Evolutionary conservation across 2,329 filamentous ascomycete genomes (phyloP), one percentile per base, ranked within the genome.

Genomic region (Fusarium sterilihyphosum): DNA sequence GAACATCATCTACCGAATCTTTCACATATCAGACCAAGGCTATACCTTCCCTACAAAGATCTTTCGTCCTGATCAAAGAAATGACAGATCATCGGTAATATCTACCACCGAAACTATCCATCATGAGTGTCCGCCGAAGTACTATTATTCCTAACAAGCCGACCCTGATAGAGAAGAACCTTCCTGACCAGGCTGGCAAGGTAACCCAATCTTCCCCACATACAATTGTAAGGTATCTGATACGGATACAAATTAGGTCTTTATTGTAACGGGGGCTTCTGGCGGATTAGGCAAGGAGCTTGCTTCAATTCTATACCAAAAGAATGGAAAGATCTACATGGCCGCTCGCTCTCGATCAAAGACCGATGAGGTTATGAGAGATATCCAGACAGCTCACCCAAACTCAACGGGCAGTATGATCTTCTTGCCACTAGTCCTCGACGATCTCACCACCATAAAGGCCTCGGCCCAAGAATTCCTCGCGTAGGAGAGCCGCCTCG

Each of bases 301-400:
- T 6, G 81, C 81, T 41, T 83, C 83, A 35, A 85, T 90, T 6
- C 82, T 91, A 10, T 91, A 90, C 76, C 77, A 80, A 8, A 84
- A 83, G 22, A 86, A 88, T 61, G 88, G 81, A 22, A 88, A 81
- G 7, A 84, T 90, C 31, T 90, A 89, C 73, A 76, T 89, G 40
- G 87, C 87, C 7, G 84, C 84, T 1, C 85, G 88, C 26, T 84
- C 81, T 3, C 72, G 80, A 26, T 73, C 79, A 6, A 86, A 86
- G 67, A 85, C 82, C n/a, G 75, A 79, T 1, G 59, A 77, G 0
- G 85, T 85, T 18, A 86, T 90, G 33, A 73, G 78, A 5, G 69
- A 78, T 18, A 85, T 89, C 68, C 78, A 83, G 41, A 61, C 77
- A 6, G 62, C 74, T 3, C 77, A 83, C 7, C 77, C 62, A 8